Conservation (phyloP, 495 filamentous ascomycete genomes). For the Penicillium waksmanii region DNA sequence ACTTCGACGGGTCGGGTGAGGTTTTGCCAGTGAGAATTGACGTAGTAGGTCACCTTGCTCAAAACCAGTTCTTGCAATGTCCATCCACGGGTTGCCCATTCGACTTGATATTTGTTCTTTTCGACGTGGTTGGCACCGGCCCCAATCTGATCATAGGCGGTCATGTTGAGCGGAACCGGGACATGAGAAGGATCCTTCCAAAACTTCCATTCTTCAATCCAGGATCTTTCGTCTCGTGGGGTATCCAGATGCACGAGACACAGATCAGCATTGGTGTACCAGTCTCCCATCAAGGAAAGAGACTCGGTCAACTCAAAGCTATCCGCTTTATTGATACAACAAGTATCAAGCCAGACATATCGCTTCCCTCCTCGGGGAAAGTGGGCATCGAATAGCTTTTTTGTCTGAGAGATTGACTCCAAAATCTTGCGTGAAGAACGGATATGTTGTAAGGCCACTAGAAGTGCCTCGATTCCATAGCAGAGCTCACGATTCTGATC, state of each 20-base stretch:
- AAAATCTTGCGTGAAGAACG: too few relatives aligned
- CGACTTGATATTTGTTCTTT: too few relatives aligned
- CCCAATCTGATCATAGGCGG: background rate
- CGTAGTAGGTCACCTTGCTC: too few relatives aligned
- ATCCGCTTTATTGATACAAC: conserved; percentile 52
- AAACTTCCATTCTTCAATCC: conserved; percentile 30
- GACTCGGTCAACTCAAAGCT: conserved; percentile 44
- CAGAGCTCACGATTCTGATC: conserved; percentile 19
- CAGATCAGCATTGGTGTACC: conserved; percentile 52
- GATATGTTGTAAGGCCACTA: conserved; percentile 7
- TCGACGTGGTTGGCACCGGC: too few relatives aligned
- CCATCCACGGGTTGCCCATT: too few relatives aligned
- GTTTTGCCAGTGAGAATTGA: too few relatives aligned
- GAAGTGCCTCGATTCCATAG: conserved; percentile 40
- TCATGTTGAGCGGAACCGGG: conserved; percentile 12
- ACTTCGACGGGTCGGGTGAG: too few relatives aligned
- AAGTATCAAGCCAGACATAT: conserved; percentile 54
- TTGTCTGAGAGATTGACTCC: too few relatives aligned
- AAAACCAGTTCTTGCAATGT: too few relatives aligned
- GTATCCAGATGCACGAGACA: conserved; percentile 41
- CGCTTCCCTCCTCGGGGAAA: too few relatives aligned
- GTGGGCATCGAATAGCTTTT: too few relatives aligned
- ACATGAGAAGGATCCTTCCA: conserved; percentile 18
- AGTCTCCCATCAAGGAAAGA: conserved; percentile 51
- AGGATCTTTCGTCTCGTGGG: conserved; percentile 13